Conservation (phyloP, 2,329 filamentous ascomycete species). For the Diaporthe eres region DNA sequence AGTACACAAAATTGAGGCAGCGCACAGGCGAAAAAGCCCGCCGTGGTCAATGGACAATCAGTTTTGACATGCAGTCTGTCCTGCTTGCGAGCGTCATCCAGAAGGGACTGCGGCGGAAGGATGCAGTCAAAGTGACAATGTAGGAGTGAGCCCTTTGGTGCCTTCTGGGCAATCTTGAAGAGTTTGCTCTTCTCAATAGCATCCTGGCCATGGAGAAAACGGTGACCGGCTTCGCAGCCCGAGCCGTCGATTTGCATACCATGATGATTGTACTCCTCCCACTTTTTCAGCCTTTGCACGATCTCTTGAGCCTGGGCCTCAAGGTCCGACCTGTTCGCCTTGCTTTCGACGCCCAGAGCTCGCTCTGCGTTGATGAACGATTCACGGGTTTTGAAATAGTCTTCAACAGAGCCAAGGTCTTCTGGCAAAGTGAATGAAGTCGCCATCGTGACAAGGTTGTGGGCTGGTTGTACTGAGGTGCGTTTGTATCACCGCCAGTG, state of each 20-base stretch:
- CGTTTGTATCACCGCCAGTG: neutral
- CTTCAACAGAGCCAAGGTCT: neutral
- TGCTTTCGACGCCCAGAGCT: neutral
- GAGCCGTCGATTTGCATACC: constrained; percentile 6
- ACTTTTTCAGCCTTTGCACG: constrained; percentile 6
- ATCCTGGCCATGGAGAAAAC: constrained; percentile 2
- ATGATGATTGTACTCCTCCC: constrained; percentile 20
- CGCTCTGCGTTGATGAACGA: constrained; percentile 13
- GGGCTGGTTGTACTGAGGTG: too few relatives aligned
- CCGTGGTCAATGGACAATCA: constrained; percentile 8
- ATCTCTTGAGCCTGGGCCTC: neutral
- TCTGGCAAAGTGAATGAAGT: neutral
- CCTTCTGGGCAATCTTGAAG: constrained; percentile 66
- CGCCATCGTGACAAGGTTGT: neutral
- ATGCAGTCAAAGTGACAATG: constrained; percentile 81
- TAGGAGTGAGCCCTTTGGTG: constrained; percentile 81
- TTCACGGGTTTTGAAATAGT: constrained; percentile 14
- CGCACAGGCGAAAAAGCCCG: neutral
- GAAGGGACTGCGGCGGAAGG: constrained; percentile 58
- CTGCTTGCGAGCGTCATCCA: constrained; percentile 9
- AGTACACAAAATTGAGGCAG: constrained; percentile 9
- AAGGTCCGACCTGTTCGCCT: neutral
- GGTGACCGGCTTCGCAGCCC: constrained; percentile 17
- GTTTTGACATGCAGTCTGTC: neutral
- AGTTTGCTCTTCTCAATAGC: constrained; percentile 68